Conservation (phyloP, 441 rosid genomes). For the Arabidopsis hybrid region DNA sequence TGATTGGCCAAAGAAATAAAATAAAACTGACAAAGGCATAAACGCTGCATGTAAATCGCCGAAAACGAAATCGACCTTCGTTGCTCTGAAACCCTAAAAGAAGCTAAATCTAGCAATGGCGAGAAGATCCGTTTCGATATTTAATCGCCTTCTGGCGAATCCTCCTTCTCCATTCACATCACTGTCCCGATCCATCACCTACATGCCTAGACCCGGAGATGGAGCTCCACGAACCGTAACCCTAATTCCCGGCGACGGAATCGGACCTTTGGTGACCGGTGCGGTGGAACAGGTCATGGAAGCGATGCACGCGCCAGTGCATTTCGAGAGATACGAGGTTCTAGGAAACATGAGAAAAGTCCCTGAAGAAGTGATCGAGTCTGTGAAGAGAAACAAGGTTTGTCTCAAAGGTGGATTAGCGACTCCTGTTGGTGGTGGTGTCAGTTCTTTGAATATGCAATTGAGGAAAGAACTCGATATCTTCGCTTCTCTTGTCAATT, state of each 20-base stretch:
- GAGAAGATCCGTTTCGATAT: constrained; percentile 44
- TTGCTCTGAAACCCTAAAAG: constrained; percentile 17
- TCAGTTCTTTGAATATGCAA: constrained; percentile 90
- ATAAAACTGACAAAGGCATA: neutral
- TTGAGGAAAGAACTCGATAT: constrained; percentile 88
- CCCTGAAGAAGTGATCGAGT: constrained; percentile 80
- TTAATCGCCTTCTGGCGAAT: constrained; percentile 36
- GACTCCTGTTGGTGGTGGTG: constrained; percentile 96
- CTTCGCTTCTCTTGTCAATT: constrained; percentile 89
- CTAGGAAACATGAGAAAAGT: constrained; percentile 82
- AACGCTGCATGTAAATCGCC: constrained; percentile 39
- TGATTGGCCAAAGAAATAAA: neutral
- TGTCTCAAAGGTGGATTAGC: constrained; percentile 88
- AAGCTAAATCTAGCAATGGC: constrained; percentile 36
- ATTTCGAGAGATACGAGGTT: constrained; percentile 82
- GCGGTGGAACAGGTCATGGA: constrained; percentile 96
- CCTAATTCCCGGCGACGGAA: constrained; percentile 89
- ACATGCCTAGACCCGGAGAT: constrained; percentile 98
- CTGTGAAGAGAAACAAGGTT: constrained; percentile 88
- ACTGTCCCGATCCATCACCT: constrained; percentile 74
- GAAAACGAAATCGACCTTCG: constrained; percentile 20
- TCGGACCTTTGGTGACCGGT: constrained; percentile 85
- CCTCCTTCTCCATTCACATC: constrained; percentile 33
- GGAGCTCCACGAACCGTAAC: constrained; percentile 89
- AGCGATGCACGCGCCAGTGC: constrained; percentile 94